Conservation (phyloP, 805 yeast genomes). For the Yamadazyma insecticola region DNA sequence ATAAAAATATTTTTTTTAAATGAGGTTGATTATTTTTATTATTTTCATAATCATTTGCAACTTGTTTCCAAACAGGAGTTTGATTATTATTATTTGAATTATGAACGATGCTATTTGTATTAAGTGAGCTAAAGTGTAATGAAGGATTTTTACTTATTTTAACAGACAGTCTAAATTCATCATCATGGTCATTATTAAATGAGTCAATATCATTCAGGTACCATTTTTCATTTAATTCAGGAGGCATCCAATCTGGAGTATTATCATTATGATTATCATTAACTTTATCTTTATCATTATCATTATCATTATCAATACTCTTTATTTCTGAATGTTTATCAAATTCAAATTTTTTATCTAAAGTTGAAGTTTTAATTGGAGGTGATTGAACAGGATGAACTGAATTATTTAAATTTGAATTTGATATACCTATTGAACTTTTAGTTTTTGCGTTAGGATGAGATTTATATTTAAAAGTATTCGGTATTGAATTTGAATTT, state of each 20-base stretch:
- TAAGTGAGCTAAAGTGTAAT: constrained; percentile 1
- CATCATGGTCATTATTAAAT: constrained; percentile 3
- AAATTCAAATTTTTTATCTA: constrained; percentile 9
- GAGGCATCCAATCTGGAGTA: constrained; percentile 43
- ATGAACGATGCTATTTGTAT: constrained; percentile 9
- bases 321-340: too few relatives aligned
- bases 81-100: constrained; percentile 10
- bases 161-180: constrained; percentile 17
- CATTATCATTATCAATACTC: too few relatives aligned
- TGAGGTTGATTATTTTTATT: constrained; percentile 21
- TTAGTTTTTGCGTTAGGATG: constrained; percentile 43
- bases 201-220: too few relatives aligned
- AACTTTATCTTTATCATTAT: too few relatives aligned
- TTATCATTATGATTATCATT: not conserved
- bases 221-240: constrained; percentile 34
- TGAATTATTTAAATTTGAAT: not conserved
- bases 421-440: constrained; percentile 15
- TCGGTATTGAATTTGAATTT: constrained; percentile 28
- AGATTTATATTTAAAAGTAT: constrained; percentile 41
- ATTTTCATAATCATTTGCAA: constrained; percentile 22
- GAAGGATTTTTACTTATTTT: constrained; percentile 16
- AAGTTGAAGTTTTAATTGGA: constrained; percentile 23
- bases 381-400: too few relatives aligned
- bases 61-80: constrained; percentile 35
- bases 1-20: constrained; percentile 26